A percentile compares a stretch with the other conserved stretches of the same genome.
Conservation (phyloP, 139 green algal species). For the Yamagishiella unicocca region DNA sequence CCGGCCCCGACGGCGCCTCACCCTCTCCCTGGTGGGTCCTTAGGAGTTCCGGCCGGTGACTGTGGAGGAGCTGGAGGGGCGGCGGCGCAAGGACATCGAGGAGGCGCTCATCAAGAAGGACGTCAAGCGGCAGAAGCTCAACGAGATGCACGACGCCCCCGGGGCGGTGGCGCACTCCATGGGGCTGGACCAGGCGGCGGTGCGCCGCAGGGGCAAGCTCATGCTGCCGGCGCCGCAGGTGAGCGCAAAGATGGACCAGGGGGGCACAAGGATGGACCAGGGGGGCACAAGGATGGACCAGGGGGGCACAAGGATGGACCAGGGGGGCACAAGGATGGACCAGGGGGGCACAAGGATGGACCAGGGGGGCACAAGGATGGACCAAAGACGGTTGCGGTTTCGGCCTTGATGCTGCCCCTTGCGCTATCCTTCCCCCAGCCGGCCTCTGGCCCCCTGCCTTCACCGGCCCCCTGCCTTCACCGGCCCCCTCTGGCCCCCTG, state of each 20-base stretch:
- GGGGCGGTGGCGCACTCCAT: constrained; percentile 72
- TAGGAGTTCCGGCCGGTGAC: constrained; percentile 91
- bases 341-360: too few species aligned
- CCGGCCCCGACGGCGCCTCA: too few species aligned
- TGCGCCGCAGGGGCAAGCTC: constrained; percentile 84
- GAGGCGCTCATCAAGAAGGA: constrained; percentile 89
- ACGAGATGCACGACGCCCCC: constrained; percentile 48
- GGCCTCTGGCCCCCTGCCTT: too few species aligned
- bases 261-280: too few species aligned
- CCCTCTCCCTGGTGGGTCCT: not conserved
- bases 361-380: too few species aligned
- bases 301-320: too few species aligned
- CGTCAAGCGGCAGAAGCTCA: constrained; percentile 80
- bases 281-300: too few species aligned
- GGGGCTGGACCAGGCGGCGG: constrained; percentile 74
- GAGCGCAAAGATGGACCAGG: not conserved
- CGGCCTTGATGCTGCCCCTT: not conserved
- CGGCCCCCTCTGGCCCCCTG: too few species aligned
- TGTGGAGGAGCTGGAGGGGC: constrained; percentile 93
- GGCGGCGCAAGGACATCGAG: constrained; percentile 90
- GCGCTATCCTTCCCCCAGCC: not conserved
- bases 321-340: too few species aligned
- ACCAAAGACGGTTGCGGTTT: too few species aligned
- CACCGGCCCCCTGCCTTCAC: too few species aligned
- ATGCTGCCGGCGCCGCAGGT: constrained; percentile 91